A percentile compares a stretch with the other conserved stretches of the same genome.
Conservation (phyloP, 257 asterid species). For the Salvia miltiorrhiza region DNA sequence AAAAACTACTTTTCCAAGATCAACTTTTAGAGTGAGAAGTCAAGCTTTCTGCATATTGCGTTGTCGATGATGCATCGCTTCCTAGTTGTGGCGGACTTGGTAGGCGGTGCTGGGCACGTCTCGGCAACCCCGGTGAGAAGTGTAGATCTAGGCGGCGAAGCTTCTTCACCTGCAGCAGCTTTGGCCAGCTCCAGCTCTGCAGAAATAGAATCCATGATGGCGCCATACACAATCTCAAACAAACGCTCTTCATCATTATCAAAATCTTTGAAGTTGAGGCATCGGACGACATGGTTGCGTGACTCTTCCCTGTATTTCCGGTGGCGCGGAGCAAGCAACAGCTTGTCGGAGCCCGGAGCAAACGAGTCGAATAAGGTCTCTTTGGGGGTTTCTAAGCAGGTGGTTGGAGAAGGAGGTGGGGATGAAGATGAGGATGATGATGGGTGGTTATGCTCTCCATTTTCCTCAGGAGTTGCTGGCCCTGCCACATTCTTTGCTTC, state of each 20-base stretch:
- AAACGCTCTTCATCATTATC: slow-evolving; percentile 24
- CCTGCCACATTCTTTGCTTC: slow-evolving; percentile 12
- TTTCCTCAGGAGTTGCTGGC: slow-evolving; percentile 47
- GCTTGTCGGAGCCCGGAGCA: slow-evolving; percentile 45
- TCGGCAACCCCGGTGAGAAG: slow-evolving; percentile 37
- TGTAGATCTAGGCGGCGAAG: slow-evolving; percentile 26
- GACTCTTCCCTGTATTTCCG: slow-evolving; percentile 30
- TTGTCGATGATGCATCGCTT: slow-evolving; percentile 34
- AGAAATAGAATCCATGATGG: slow-evolving; percentile 39
- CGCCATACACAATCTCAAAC: slow-evolving; percentile 30
- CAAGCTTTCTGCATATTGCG: slow-evolving; percentile 52
- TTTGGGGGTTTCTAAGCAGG: slow-evolving; percentile 33
- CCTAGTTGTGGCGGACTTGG: slow-evolving; percentile 28
- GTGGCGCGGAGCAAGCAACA: slow-evolving; percentile 44
- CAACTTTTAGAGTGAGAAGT: neutral
- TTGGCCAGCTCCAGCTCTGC: slow-evolving; percentile 26
- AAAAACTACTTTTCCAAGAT: neutral
- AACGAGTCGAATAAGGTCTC: slow-evolving; percentile 44
- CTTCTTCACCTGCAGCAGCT: neutral
- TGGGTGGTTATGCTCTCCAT: slow-evolving; percentile 12
- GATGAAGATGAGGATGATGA: no score
- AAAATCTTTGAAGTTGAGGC: slow-evolving; percentile 23
- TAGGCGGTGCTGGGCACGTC: slow-evolving; percentile 58
- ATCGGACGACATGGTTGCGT: slow-evolving; percentile 31
- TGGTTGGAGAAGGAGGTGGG: slow-evolving; percentile 5